These are phyloP conservation scores for Beauveria australis DNA, from an alignment of 2,329 filamentous ascomycete species.

Conservation along the genomic window DNA sequence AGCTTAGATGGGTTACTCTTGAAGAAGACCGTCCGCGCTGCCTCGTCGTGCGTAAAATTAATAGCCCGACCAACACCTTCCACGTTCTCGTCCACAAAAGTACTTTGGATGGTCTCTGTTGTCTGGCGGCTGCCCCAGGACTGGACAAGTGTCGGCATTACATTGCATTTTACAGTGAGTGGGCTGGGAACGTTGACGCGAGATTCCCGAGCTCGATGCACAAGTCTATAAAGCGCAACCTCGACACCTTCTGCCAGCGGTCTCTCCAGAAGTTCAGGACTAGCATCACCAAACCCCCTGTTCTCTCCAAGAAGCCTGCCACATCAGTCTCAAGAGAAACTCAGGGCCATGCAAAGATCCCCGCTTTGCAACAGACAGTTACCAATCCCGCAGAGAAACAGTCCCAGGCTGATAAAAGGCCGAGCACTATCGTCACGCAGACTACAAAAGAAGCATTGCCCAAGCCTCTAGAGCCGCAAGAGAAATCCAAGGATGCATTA, in stretches of 20 bases:
- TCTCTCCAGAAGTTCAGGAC: background rate
- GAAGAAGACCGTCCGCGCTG: background rate
- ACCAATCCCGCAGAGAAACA: background rate
- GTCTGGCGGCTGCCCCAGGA: background rate
- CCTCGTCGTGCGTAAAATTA: background rate
- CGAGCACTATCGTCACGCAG: background rate
- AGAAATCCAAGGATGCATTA: too few relatives aligned
- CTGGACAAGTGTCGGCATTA: accelerated
- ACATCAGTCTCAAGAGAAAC: too few relatives aligned
- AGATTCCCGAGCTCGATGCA: accelerated
- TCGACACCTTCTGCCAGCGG: background rate
- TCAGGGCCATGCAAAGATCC: too few relatives aligned
- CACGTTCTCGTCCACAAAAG: background rate
- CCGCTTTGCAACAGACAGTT: too few relatives aligned
- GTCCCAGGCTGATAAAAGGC: background rate
- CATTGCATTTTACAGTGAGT: background rate
- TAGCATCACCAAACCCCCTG: too few relatives aligned
- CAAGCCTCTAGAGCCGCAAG: too few relatives aligned
- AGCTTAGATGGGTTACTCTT: background rate
- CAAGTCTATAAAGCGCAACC: background rate
- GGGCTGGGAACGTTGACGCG: too few relatives aligned
- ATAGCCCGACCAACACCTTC: accelerated
- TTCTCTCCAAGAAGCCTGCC: too few relatives aligned
- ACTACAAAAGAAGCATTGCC: background rate
- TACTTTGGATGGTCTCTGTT: background rate